Evolutionary conservation across 2,329 filamentous ascomycete genomes (phyloP), one percentile per base, ranked within the genome.

Genomic region (Nannizziopsis arthrosporioides): DNA sequence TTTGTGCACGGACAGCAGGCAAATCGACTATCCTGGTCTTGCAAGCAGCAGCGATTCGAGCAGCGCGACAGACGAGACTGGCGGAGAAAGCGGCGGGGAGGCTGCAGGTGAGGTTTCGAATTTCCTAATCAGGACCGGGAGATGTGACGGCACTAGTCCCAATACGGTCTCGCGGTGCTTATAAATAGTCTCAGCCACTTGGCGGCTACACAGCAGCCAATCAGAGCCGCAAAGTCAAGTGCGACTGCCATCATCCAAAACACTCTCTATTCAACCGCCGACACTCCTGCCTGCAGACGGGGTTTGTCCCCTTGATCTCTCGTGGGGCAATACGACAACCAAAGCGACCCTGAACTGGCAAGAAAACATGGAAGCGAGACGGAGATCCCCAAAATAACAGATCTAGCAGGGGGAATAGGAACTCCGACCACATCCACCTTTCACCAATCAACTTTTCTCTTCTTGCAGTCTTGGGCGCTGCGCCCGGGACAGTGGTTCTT

Each of bases 41-140:
- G 22, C 3, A 4, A 27, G 22, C 22, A 27, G 22, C 22, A 7
- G 22, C 22, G 22, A 27, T 27, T 27, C 22, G 22, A 27, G 22
- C 22, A 7, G 22, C 22, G 22, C 22, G 22, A 27, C 22, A 27
- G 7, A 27, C 7, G 22, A 27, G 7, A 27, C 15, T 15, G 35
- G 36, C n/a, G 36, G 9, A 3, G 44, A 14, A 9, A 17, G 8
- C 30, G 18, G 27, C 11, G 10, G 17, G 42, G 12, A 17, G 27
- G 41, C 19, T 37, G 31, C 22, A 27, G 32, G 27, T 46, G 44
- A 47, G 30, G 45, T 47, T 42, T 42, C 38, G 38, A 47, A 47
- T 47, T 47, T 36, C 45, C 45, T 47, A 42, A 36, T 47, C 31
- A 38, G 45, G 31, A 36, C 8, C 37, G 34, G 34, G 34, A 15